These are phyloP conservation scores for Colletotrichum siamense DNA, from an alignment of 2,329 filamentous ascomycete genomes.

Conservation along the genomic window DNA sequence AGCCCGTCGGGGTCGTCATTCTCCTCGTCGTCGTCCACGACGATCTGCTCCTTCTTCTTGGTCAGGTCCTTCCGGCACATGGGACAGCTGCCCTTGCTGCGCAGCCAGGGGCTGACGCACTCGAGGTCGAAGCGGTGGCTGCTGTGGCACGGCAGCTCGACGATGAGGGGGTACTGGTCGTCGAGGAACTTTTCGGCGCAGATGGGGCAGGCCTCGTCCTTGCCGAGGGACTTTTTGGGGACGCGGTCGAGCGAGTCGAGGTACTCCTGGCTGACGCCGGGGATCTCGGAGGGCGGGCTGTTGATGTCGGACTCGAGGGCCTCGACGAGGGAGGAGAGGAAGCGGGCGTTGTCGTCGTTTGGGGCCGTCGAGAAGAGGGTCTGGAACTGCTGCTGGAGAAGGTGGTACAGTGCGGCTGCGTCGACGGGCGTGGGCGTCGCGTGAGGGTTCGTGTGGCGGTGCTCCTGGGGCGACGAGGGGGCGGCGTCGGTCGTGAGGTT, in stretches of 20 bases:
- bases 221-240: conserved; percentile 50
- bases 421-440: conserved; percentile 66
- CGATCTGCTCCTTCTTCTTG: conserved; percentile 55
- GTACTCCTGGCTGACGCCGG: conserved; percentile 64
- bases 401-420: conserved; percentile 60
- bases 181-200: conserved; percentile 67
- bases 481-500: conserved; percentile 47
- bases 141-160: conserved; percentile 66
- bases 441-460: conserved; percentile 55
- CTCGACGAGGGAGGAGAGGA: conserved; percentile 56
- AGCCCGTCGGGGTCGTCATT: conserved; percentile 56
- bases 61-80: conserved; percentile 66
- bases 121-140: conserved; percentile 69
- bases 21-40: conserved; percentile 55
- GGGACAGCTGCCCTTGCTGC: conserved; percentile 68
- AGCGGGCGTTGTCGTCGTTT: conserved; percentile 49
- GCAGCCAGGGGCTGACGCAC: conserved; percentile 70
- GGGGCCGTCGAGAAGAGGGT: conserved; percentile 56
- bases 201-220: conserved; percentile 65
- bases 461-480: conserved; percentile 15
- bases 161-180: conserved; percentile 67
- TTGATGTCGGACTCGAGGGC: conserved; percentile 56
- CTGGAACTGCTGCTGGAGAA: conserved; percentile 64
- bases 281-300: conserved; percentile 55
- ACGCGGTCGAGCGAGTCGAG: conserved; percentile 66